phyloP scores from a whole-genome alignment of 1,284 basidiomycete species.

The Fomitopsis schrenkii region DNA sequence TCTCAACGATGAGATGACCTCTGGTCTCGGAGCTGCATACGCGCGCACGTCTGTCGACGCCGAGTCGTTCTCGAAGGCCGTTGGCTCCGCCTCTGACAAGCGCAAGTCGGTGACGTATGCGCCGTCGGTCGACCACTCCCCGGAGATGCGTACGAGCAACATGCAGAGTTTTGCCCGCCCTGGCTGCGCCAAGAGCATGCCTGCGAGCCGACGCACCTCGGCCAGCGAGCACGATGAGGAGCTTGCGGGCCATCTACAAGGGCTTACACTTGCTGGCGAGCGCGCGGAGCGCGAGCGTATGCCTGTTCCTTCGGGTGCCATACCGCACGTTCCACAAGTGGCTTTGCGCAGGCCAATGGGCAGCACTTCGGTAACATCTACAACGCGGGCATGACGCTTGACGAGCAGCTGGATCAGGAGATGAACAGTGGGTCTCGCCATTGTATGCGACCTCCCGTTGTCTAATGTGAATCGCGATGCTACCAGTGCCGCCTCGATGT shows the following conservation, averaged over 20 bases:
- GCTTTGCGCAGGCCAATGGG: conserved; percentile 46
- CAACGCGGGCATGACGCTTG: conserved; percentile 83
- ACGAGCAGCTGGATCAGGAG: conserved; percentile 86
- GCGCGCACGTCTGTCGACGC: conserved; percentile 50
- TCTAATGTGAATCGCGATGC: no score
- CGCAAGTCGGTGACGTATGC: conserved; percentile 85
- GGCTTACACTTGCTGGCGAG: conserved; percentile 61
- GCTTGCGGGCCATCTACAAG: conserved; percentile 68
- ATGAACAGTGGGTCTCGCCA: conserved; percentile 74
- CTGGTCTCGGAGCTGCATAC: conserved; percentile 37
- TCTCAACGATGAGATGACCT: conserved; percentile 42
- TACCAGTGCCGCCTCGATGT: no score
- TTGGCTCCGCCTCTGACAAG: conserved; percentile 67
- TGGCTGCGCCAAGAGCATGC: conserved; percentile 82
- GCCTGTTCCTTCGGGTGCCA: conserved; percentile 17
- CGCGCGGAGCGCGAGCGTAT: conserved; percentile 33
- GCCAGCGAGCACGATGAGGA: conserved; percentile 79
- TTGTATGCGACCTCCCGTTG: conserved; percentile 14
- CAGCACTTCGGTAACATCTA: conserved; percentile 54
- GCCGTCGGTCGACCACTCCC: conserved; percentile 66
- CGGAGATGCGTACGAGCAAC: conserved; percentile 52
- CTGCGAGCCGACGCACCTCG: conserved; percentile 78
- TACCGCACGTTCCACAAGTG: conserved; percentile 37
- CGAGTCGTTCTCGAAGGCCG: conserved; percentile 58
- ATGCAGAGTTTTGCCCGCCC: conserved; percentile 49